Evolutionary conservation across 2,329 filamentous ascomycete genomes (phyloP), one percentile per base, ranked within the genome.

Genomic region (Lecanicillium sp.): DNA sequence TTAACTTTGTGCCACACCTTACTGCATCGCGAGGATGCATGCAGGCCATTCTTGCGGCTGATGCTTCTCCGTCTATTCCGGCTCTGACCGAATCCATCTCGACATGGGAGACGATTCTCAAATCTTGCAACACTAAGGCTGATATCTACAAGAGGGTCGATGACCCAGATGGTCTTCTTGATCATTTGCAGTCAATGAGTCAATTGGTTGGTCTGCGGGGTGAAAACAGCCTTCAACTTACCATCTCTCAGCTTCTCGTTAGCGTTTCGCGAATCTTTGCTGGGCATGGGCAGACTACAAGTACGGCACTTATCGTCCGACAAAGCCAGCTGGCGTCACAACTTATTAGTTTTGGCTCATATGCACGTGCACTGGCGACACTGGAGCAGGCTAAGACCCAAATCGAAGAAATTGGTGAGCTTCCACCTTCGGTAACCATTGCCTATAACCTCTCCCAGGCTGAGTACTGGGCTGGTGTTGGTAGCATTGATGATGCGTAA

Each of bases 401-500:
- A 14, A 46, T 65, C 8, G 49, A 57, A 30, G 53, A 62, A 37
- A 53, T 61, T n/a, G 53, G 62, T n/a, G 51, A 51, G 0, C 44
- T 55, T 4, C 35, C 59, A 3, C 59, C 64, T 3, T 55, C 55
- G 11, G 63, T 69, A 14, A 57, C 65, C 5, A 46, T 67, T 15
- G 67, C 67, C 9, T 59, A 60, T 13, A 74, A 88, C 46, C 62
- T 95, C 6, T 76, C 79, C 0, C 78, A 80, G 44, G 80, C 84
- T 1, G 85, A 94, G 55, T 87, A 88, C 55, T 68, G 81, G 19
- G 64, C 89, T 14, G 73, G 75, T 2, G 72, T 80, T 11, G 83
- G 82, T 9, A 77, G 79, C 35, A 62, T 75, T 13, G 70, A 79
- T 9, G 78, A 83, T 58, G 82, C 75, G 55, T 67, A 53, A 51